Evolutionary conservation across 176 grass and related monocot species (phyloP), one percentile per base, ranked within the genome.

Genomic region (Typha latifolia): DNA sequence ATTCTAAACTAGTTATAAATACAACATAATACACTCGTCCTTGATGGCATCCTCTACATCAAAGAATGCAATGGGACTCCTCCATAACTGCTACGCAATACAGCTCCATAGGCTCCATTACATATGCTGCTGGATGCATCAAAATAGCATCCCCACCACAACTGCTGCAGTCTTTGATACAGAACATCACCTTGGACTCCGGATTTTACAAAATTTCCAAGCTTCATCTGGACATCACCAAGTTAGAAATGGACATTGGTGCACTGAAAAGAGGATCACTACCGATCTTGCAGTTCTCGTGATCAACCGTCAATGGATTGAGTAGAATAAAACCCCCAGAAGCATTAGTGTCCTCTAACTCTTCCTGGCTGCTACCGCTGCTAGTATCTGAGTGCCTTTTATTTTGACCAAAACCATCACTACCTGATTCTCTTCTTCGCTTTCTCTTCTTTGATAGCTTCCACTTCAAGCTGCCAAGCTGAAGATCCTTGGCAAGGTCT

Each of bases 201-300:
- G 37, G 19, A 19, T 64, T 69, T 12, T 69, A 73, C 67, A 66
- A 23, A 51, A 22, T 2, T 62, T 69, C 4, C 62, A 23, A 52
- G 16, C 12, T 62, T 74, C 80, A 91, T 75, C 77, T 84, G 32
- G 88, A 91, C 80, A 96, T 86, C 70, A 96, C 80, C 72, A 96
- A 64, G 76, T 78, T 96, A 47, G 82, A 84, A 16, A 79, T 63
- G 63, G 85, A 57, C 24, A 74, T 49, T 5, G 75, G 52, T 0
- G 71, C 61, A 32, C 78, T 78, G 57, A 84, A 96, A 53, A 74
- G 50, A 18, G 78, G 72, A 8, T 91, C 82, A 19, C 83, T 66
- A 6, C 63, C 87, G 51, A 59, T 82, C 78, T 96, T 91, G 78
- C 82, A 96, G 66, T 76, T 68, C 50, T 96, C 82, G 15, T 86